Percentiles rank a stretch among this genome's conserved stretches.
These are phyloP conservation scores for Cladosporium sp. DNA, from an alignment of 2,329 filamentous ascomycete species.

Conservation along the genomic window DNA sequence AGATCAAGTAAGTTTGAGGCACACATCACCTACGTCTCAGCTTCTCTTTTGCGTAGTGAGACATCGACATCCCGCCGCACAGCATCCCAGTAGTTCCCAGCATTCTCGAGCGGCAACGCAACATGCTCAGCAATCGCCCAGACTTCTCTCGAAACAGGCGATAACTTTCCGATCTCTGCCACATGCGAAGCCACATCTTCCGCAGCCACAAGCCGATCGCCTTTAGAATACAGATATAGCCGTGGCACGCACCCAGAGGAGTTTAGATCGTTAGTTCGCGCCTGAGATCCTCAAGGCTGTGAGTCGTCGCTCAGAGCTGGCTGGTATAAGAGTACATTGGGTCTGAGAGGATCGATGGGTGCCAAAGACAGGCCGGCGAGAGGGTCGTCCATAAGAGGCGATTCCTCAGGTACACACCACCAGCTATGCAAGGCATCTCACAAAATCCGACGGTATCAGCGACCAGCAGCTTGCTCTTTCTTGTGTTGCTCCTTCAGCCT, in stretches of 20 bases:
- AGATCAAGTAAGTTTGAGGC: too few relatives aligned
- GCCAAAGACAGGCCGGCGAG: not conserved
- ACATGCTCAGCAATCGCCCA: constrained; percentile 15
- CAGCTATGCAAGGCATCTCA: not conserved
- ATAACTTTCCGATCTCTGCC: not conserved
- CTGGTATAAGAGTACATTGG: constrained; percentile 1
- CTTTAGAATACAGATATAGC: constrained; percentile 15
- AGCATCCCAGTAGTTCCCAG: constrained; percentile 12
- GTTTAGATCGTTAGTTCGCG: constrained; percentile 6
- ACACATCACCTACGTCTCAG: not conserved
- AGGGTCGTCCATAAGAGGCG: not conserved
- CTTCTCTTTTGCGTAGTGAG: not conserved
- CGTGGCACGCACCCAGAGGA: not conserved
- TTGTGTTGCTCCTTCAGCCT: constrained; percentile 72
- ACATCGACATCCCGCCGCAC: not conserved
- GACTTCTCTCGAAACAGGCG: constrained; percentile 4
- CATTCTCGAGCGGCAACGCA: constrained; percentile 7
- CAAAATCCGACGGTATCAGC: not conserved
- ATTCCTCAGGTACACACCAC: not conserved
- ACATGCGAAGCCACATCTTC: constrained; percentile 14
- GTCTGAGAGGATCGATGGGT: not conserved
- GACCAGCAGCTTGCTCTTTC: constrained; percentile 1
- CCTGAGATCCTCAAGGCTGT: not conserved
- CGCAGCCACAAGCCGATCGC: constrained; percentile 12
- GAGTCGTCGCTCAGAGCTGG: not conserved